Base-by-base conservation (phyloP, 2,329 filamentous ascomycete genomes). In the Thielaviopsis euricoi region DNA sequence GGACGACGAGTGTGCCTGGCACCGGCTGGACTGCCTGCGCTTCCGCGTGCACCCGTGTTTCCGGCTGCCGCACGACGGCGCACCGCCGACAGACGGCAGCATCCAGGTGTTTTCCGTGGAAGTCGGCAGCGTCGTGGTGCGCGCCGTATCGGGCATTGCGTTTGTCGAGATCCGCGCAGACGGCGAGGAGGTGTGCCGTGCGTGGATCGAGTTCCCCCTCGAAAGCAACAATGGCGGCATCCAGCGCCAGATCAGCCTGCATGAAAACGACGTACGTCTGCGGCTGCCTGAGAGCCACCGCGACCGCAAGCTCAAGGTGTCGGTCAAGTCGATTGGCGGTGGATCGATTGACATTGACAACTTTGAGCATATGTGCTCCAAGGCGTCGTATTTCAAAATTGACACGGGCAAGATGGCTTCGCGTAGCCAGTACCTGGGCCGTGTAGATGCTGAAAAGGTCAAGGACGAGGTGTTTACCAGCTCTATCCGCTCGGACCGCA, bases 41-140 rank as follows among this genome's bases (percentile, higher is more conserved):
- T 95, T 96, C 73, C 84, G 89, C 62, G 86, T 84, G 63, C 93
- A 98, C 66, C 89, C 90, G 3, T 89, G 87, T 68, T 97, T 98
- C 74, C 79, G 83, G 57, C 78, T 95, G 56, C 88, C 90, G 0
- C 85, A 82, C 58, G 93, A 97, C 64, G 71, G 79, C 5, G 71
- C 78, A 17, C 68, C 79, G 46, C 78, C 75, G 62, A 71, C 76
- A 1, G 90, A 96, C 64, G 79, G 80, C 40, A 89, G 87, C 62
- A 79, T 96, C 1, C 88, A 95, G 65, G 87, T 87, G 0, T 97
- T 88, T 83, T 82, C 86, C 0, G 81, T 91, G 0, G 90, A 95
- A 59, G 82, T 82, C 61, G 82, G 84, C 12, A 85, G 83, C 58
- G 79, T 93, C 15, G 73, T 93, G 49, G 77, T 90, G 19, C 89